Evolutionary conservation across 805 yeast genomes (phyloP), one percentile per base, ranked within the genome.

Genomic region (Schizosaccharomyces cryophilus): DNA sequence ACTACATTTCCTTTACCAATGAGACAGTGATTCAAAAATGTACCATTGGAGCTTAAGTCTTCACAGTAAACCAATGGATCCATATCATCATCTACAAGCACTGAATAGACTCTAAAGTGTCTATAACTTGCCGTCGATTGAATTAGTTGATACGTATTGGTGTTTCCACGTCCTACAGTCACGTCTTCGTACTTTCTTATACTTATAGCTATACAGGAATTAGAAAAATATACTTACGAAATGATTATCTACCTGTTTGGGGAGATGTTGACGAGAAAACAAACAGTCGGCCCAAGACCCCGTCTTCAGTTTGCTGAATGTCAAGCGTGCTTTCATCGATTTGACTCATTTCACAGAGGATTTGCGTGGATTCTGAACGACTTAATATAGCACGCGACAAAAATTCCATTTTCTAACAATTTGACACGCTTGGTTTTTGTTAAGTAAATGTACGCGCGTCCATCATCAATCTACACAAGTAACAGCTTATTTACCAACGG

Each of bases 1-100:
- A 63, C 65, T 17, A 62, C 59, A 11, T 59, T 35, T 21, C 62
- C 63, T 15, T 42, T 45, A 7, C 67, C 66, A n/a, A 65, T 63
- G 6, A 62, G 31, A 19, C 59, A 47, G 30, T 63, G 64, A 56
- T 65, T 65, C 38, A 61, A 63, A 38, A 64, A 65, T 9, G 67
- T 65, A 4, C 67, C 67, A 59, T 65, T 65, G 17, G 65, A 61
- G 51, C 66, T 63, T 17, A 61, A 58, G 42, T 65, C 67, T 62
- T 62, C 60, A 60, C 67, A 64, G 54, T 65, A 65, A 9, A 65
- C 63, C 42, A 65, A 56, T 2, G 66, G 66, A n/a, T 61, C 38
- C 24, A 61, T 55, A 11, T 58, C 45, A n/a, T 65, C 63, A 56
- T 65, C 67, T 47, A 65, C 64, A 17, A 61, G 59, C 13, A 65